Conservation (phyloP, 148 eudicot genomes). For the Arctostaphylos glauca region DNA sequence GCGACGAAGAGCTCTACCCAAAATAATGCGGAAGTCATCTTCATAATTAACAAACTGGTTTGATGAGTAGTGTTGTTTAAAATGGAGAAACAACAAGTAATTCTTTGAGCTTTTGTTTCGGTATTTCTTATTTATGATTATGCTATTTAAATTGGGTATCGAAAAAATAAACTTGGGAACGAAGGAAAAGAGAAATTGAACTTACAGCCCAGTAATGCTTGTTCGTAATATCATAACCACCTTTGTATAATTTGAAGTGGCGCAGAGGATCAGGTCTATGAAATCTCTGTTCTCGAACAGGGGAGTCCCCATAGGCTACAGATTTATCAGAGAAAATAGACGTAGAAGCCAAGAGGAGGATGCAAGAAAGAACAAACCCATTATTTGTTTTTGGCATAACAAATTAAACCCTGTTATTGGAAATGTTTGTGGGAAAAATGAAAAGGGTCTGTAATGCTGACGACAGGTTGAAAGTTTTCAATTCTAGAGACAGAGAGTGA, state of each 20-base stretch:
- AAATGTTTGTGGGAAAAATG: not conserved
- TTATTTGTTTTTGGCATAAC: slow-evolving; percentile 39
- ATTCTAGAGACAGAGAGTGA: slow-evolving; percentile 22
- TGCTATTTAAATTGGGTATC: not conserved
- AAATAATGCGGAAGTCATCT: not conserved
- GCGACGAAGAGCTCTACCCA: no score
- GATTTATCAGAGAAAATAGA: slow-evolving; percentile 22
- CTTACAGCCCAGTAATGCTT: slow-evolving; percentile 91
- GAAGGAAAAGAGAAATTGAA: not conserved
- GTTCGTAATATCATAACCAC: slow-evolving; percentile 51
- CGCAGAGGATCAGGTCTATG: slow-evolving; percentile 52
- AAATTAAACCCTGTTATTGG: not conserved
- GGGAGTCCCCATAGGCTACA: slow-evolving; percentile 24
- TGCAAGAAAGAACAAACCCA: slow-evolving; percentile 20
- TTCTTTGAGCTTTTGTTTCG: not conserved
- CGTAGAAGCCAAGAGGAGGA: slow-evolving; percentile 30
- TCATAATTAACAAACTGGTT: no score
- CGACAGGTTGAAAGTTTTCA: not conserved
- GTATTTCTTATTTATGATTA: not conserved
- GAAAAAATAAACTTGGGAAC: not conserved
- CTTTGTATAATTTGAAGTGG: slow-evolving; percentile 43
- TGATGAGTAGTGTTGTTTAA: not conserved
- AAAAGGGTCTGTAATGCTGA: not conserved
- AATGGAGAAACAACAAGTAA: not conserved
- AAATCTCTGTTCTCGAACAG: slow-evolving; percentile 15